Evolutionary conservation across 2,329 filamentous ascomycete species (phyloP).

Genomic region (Aspergillus ruber): DNA sequence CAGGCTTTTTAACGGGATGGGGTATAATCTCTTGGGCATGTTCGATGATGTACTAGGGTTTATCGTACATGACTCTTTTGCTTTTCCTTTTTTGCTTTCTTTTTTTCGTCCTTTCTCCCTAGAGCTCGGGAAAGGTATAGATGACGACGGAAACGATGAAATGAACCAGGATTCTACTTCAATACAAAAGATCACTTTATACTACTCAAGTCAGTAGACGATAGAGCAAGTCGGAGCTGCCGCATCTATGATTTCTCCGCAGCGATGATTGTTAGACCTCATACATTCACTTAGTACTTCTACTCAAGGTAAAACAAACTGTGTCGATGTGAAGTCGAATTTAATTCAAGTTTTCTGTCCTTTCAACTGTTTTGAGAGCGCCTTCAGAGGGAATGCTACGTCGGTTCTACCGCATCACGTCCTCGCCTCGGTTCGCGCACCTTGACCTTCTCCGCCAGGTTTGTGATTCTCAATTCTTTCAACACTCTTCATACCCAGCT

Average conservation of each 20-base stretch:
- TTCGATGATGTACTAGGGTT: background rate
- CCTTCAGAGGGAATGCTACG: background rate
- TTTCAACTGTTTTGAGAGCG: background rate
- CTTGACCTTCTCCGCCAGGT: constrained; percentile 16
- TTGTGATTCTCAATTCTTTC: constrained; percentile 5
- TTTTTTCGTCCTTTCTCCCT: background rate
- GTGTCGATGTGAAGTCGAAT: background rate
- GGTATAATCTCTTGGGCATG: background rate
- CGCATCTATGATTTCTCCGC: too few relatives aligned
- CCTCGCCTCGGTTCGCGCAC: background rate
- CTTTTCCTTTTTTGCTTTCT: background rate
- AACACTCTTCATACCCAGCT: background rate
- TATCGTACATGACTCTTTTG: background rate
- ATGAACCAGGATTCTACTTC: background rate
- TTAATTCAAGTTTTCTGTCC: background rate
- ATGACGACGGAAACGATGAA: background rate
- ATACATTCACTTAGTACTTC: too few relatives aligned
- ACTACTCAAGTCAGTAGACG: too few relatives aligned
- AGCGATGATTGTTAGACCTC: too few relatives aligned
- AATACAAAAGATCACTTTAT: too few relatives aligned
- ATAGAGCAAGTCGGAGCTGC: too few relatives aligned
- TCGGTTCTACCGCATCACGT: background rate
- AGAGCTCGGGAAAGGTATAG: background rate
- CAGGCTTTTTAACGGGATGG: background rate
- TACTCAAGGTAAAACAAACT: too few relatives aligned